Evolutionary conservation across 352 stramenopile species (phyloP), one percentile per base, ranked within the genome.

Genomic region (Pythium rhizo-oryzae): DNA sequence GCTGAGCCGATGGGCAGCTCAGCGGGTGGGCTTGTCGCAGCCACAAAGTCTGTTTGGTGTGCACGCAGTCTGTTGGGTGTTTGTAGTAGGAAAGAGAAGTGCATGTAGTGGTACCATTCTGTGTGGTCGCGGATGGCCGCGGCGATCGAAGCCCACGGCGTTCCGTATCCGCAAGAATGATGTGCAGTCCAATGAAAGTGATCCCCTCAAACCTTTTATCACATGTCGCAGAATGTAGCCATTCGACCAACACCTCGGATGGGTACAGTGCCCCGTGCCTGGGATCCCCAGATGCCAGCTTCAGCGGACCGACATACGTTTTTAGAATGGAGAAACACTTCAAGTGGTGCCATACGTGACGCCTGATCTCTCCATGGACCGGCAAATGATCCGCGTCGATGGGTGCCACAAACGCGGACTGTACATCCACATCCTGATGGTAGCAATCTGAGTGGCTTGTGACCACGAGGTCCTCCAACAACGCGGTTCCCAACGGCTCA

Each of bases 371-470:
- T 33, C 28, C 28, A 33, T 33, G 3, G 28, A 33, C 6, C 28
- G 28, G 28, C 6, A 2, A 33, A 33, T 33, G 28, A 33, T 33
- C 28, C 28, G 3, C 6, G 28, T 33, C 28, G 6, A 33, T 6
- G 28, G 28, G 28, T 6, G 28, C 28, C 28, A 33, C 11, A 19
- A 47, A 19, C 41, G 41, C 41, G 41, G 41, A 47, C 41, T 47
- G 13, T n/a, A 47, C 41, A n/a, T 47, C 41, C 41, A 47, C 41
- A 47, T 47, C 41, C 41, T n/a, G 41, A 47, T 47, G 41, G 41
- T n/a, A 12, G n/a, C 41, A 15, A 1, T 2, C 6, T 47, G 41
- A 47, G 21, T 16, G 41, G 18, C 41, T 47, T 21, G 41, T 2
- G 2, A 47, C n/a, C 18, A 47, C 41, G 15, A 21, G 18, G 41